A percentile compares a stretch with the other conserved stretches of the same genome.
Conservation (phyloP, 2,329 filamentous ascomycete species). For the Fusarium sp. region DNA sequence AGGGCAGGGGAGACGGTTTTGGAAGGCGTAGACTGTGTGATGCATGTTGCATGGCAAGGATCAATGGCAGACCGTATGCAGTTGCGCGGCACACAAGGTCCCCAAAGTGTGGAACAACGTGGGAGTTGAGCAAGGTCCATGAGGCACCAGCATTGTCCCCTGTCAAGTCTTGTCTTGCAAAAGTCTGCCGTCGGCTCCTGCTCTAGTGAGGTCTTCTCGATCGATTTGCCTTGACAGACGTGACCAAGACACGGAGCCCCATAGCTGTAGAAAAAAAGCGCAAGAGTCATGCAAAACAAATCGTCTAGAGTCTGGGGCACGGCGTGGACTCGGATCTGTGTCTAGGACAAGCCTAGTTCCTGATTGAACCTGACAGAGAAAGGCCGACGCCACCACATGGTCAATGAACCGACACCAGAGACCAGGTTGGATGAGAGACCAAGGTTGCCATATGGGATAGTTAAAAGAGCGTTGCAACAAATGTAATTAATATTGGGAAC, state of each 20-base stretch:
- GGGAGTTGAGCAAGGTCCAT: too few relatives aligned
- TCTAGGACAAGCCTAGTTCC: constrained; percentile 37
- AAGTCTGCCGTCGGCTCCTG: neutral
- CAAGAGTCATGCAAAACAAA: constrained; percentile 35
- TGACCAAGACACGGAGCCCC: constrained; percentile 1
- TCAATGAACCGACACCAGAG: neutral
- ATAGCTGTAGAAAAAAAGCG: constrained; percentile 7
- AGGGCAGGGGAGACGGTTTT: neutral
- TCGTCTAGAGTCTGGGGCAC: constrained; percentile 27
- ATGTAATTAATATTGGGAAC: constrained; percentile 21
- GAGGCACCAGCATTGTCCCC: too few relatives aligned
- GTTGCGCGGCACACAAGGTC: constrained; percentile 23
- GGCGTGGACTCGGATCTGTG: constrained; percentile 26
- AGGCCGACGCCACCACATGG: constrained; percentile 40
- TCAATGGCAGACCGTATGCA: constrained; percentile 13
- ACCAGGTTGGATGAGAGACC: constrained; percentile 15
- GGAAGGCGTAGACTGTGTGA: neutral
- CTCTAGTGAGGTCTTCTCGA: too few relatives aligned
- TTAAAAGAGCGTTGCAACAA: constrained; percentile 5
- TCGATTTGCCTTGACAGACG: neutral
- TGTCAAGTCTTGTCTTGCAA: neutral
- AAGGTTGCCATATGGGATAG: constrained; percentile 34
- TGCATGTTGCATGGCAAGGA: constrained; percentile 17
- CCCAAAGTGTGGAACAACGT: constrained; percentile 29
- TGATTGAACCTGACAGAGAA: constrained; percentile 37